Conservation (phyloP, 2,329 filamentous ascomycete genomes). For the Neopestalotiopsis clavispora region DNA sequence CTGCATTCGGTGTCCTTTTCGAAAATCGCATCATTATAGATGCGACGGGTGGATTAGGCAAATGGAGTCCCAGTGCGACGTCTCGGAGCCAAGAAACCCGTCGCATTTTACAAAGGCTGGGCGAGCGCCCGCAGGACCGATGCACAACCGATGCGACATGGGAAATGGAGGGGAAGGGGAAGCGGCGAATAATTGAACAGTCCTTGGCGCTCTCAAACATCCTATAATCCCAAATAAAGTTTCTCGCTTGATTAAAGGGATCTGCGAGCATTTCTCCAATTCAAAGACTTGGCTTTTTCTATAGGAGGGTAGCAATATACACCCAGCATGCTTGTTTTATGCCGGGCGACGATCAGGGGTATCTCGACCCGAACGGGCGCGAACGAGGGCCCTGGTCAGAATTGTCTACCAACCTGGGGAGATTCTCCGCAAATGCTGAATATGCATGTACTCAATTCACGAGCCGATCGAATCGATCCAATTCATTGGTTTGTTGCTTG, state of each 20-base stretch:
- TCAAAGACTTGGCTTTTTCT: neutral
- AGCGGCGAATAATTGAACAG: neutral
- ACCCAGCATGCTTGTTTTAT: neutral
- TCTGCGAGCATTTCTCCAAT: neutral
- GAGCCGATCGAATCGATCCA: neutral
- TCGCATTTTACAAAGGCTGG: neutral
- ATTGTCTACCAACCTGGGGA: no score
- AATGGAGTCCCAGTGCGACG: neutral
- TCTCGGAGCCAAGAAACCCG: slow-evolving; percentile 16
- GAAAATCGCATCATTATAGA: neutral
- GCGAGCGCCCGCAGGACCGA: neutral
- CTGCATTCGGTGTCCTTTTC: no score
- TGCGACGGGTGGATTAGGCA: slow-evolving; percentile 15
- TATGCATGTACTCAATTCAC: neutral
- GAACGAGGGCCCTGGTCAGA: neutral
- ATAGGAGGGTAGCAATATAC: neutral
- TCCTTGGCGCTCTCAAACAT: neutral
- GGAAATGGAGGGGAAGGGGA: neutral
- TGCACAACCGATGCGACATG: neutral
- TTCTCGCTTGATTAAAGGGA: neutral
- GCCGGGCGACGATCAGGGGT: neutral
- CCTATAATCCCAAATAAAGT: neutral
- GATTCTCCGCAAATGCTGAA: no score
- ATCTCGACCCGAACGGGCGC: neutral
- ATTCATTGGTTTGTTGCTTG: neutral